phyloP scores from a whole-genome alignment of 805 yeast species.

The Cyberlindnera samutprakarnensis region DNA sequence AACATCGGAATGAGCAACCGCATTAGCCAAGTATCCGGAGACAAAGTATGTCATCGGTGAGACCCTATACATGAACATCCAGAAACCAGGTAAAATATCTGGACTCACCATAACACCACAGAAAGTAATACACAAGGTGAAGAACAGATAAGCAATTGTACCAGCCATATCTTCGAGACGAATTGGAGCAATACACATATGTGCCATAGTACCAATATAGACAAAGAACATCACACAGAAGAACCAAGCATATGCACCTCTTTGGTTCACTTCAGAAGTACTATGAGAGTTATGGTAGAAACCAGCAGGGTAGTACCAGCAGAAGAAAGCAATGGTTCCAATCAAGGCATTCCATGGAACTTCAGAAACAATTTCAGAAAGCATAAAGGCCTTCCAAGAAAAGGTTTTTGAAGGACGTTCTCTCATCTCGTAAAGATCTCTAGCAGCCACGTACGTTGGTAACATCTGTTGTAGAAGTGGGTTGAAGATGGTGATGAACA shows the following conservation, averaged over 20 bases:
- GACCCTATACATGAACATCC: constrained; percentile 72
- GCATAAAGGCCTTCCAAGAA: constrained; percentile 55
- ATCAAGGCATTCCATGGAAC: constrained; percentile 54
- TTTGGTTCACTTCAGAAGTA: constrained; percentile 3
- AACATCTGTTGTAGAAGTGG: constrained; percentile 56
- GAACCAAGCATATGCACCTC: constrained; percentile 30
- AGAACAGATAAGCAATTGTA: constrained; percentile 46
- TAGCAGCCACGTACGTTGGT: constrained; percentile 53
- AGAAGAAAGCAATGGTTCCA: constrained; percentile 57
- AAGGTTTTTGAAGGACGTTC: constrained; percentile 70
- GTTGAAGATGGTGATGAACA: constrained; percentile 51
- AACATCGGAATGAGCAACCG: constrained; percentile 43
- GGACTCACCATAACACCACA: constrained; percentile 73
- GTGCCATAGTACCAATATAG: constrained; percentile 51
- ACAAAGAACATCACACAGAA: constrained; percentile 39
- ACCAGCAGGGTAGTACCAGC: constrained; percentile 70
- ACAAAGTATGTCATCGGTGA: constrained; percentile 67
- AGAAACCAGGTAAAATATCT: constrained; percentile 57
- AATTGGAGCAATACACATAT: constrained; percentile 48
- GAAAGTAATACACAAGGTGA: constrained; percentile 58
- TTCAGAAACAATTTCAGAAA: constrained; percentile 58
- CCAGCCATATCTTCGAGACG: constrained; percentile 59
- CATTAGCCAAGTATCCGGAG: constrained; percentile 44
- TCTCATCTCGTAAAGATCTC: constrained; percentile 64
- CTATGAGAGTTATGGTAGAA: constrained; percentile 14